Evolutionary conservation across 192 early-diverging fungal genomes (phyloP), one percentile per base, ranked within the genome.

Genomic region (Kappamyces sp.): DNA sequence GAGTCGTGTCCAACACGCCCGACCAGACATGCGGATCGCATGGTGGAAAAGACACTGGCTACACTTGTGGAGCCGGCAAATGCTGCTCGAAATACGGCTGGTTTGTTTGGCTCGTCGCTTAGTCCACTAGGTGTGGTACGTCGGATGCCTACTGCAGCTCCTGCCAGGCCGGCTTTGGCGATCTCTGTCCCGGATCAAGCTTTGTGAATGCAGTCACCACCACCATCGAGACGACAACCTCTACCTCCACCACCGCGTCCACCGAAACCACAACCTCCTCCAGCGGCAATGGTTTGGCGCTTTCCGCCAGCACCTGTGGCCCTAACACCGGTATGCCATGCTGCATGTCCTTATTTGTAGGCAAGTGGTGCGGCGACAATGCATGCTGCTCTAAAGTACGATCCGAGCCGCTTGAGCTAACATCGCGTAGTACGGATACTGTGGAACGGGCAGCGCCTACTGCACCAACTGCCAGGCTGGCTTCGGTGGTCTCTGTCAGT

Each of bases 181-280:
- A 40, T 4, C 53, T 61, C 36, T 31, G 60, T 43, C 2, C 10
- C 35, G 13, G 8, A 33, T 15, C 23, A 7, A 10, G 31, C 58
- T 12, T 40, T 40, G 57, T 12, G 31, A 10, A 5, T 55, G 46
- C 5, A 2, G n/a, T n/a, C 51, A 13, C 59, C 49, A 48, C 69
- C 49, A 50, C 7, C 66, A 51, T 69, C 60, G 34, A 64, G 76
- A 44, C 62, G 61, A 37, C 74, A 69, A 60, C 79, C 80, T 32
- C 67, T 66, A 48, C 74, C 76, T 38, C 62, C 63, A 52, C 62
- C 63, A 52, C 73, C 64, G 5, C 50, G 49, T 41, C 68, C 74
- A 9, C 59, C 38, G 23, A 47, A 31, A 46, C 53, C 23, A 43
- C 43, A 41, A 58, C 40, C 38, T 49, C 47, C 51, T 60, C 59